phyloP scores from a whole-genome alignment of 2,329 filamentous ascomycete species.

The Trichoderma sp. region DNA sequence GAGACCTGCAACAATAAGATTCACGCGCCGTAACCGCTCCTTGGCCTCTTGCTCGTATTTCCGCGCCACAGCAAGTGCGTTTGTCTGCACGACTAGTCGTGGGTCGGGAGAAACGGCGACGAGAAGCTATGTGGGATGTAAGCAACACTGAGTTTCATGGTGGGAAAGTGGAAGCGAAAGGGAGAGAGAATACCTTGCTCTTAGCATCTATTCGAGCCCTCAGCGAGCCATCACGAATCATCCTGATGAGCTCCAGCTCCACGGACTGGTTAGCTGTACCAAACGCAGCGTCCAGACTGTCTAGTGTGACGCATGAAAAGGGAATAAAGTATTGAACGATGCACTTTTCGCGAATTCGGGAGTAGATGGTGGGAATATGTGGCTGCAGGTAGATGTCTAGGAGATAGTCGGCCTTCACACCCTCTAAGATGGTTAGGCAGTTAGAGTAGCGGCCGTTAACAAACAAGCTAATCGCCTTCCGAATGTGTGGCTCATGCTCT shows the following conservation, averaged over 20 bases:
- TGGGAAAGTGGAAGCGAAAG: neutral
- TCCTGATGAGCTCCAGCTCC: conserved; percentile 69
- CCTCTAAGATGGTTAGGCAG: conserved; percentile 78
- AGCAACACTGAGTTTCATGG: neutral
- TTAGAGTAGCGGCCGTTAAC: conserved; percentile 84
- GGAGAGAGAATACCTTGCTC: conserved; percentile 54
- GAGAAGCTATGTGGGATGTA: conserved; percentile 53
- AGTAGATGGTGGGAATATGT: conserved; percentile 69
- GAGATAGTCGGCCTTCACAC: conserved; percentile 81
- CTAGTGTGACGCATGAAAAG: conserved; percentile 81
- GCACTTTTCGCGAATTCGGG: conserved; percentile 78
- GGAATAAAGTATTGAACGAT: conserved; percentile 91
- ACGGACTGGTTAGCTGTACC: conserved; percentile 60
- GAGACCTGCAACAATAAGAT: conserved; percentile 70
- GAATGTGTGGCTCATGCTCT: conserved; percentile 89
- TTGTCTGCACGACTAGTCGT: conserved; percentile 66
- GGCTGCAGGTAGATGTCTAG: conserved; percentile 81
- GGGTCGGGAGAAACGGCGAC: conserved; percentile 66
- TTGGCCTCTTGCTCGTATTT: conserved; percentile 73
- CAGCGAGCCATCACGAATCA: conserved; percentile 72
- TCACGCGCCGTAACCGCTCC: conserved; percentile 74
- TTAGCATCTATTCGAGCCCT: conserved; percentile 83
- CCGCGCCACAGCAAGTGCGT: conserved; percentile 64
- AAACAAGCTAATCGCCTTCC: conserved; percentile 85
- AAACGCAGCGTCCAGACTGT: conserved; percentile 76